Evolutionary conservation across 2,329 filamentous ascomycete species (phyloP).

Genomic region (Myriangium duriaei): DNA sequence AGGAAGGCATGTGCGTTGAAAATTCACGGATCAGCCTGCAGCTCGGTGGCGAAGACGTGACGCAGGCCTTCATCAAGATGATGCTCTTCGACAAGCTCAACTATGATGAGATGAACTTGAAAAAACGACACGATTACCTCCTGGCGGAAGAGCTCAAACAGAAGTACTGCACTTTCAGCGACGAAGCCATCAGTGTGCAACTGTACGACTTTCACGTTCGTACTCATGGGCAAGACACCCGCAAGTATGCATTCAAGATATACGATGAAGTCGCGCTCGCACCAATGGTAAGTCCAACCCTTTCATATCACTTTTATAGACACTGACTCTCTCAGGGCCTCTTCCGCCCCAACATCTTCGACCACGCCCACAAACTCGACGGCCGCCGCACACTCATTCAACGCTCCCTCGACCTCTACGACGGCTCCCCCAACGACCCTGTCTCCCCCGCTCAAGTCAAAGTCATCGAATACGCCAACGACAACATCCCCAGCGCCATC

Average conservation of each 20-base stretch:
- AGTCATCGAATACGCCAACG: slow-evolving; percentile 41
- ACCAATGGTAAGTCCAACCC: slow-evolving; percentile 48
- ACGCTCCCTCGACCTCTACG: slow-evolving; percentile 87
- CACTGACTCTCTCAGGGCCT: slow-evolving; percentile 44
- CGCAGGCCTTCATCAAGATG: slow-evolving; percentile 93
- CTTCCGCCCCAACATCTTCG: slow-evolving; percentile 79
- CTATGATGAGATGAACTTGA: slow-evolving; percentile 86
- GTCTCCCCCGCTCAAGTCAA: slow-evolving; percentile 70
- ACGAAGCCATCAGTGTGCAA: slow-evolving; percentile 79
- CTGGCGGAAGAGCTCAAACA: slow-evolving; percentile 92
- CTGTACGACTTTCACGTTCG: slow-evolving; percentile 83
- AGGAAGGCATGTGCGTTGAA: slow-evolving; percentile 88
- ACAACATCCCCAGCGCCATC: slow-evolving; percentile 25
- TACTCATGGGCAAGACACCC: slow-evolving; percentile 74
- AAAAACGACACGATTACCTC: slow-evolving; percentile 79
- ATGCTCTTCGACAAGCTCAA: slow-evolving; percentile 94
- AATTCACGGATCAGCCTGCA: slow-evolving; percentile 94
- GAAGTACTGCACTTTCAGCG: slow-evolving; percentile 82
- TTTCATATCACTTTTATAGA: neutral
- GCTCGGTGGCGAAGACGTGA: slow-evolving; percentile 84
- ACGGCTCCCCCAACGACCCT: slow-evolving; percentile 84
- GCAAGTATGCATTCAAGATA: slow-evolving; percentile 90
- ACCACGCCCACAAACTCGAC: slow-evolving; percentile 65
- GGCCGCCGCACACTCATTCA: slow-evolving; percentile 72
- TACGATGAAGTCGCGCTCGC: slow-evolving; percentile 95